Conservation (phyloP, 2,329 filamentous ascomycete genomes). For the Bipolaris oryzae region DNA sequence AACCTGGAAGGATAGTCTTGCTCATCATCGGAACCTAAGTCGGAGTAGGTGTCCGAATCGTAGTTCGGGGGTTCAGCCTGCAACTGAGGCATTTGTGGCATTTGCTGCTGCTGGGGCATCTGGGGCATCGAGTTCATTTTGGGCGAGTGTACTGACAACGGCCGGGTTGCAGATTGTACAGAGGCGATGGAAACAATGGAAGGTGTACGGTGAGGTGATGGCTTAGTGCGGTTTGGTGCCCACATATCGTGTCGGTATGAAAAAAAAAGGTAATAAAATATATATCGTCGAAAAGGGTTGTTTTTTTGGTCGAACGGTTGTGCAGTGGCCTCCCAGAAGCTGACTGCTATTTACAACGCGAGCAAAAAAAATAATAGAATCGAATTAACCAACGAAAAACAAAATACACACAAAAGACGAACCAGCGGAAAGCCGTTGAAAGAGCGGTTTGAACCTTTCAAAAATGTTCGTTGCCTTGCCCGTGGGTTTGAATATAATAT, state of each 20-base stretch:
- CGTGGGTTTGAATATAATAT: conserved; percentile 3
- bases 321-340: conserved; percentile 1
- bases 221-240: conserved; percentile 36
- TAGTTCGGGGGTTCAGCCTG: conserved; percentile 32
- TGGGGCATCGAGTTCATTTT: no score
- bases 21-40: conserved; percentile 38
- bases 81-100: conserved; percentile 14
- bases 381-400: neutral
- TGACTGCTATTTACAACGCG: neutral
- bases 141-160: conserved; percentile 22
- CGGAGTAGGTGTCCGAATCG: conserved; percentile 43
- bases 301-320: neutral
- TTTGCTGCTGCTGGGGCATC: no score
- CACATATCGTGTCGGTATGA: conserved; percentile 36
- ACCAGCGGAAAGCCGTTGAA: neutral
- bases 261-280: neutral
- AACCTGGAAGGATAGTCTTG: conserved; percentile 15
- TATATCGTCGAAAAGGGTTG: neutral
- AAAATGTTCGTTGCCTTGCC: neutral
- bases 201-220: conserved; percentile 40
- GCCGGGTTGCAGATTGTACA: conserved; percentile 2
- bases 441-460: neutral
- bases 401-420: neutral
- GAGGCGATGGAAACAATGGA: conserved; percentile 36
- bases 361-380: neutral